phyloP scores from a whole-genome alignment of 2,329 filamentous ascomycete species.

The Atkinsonella texensis region DNA sequence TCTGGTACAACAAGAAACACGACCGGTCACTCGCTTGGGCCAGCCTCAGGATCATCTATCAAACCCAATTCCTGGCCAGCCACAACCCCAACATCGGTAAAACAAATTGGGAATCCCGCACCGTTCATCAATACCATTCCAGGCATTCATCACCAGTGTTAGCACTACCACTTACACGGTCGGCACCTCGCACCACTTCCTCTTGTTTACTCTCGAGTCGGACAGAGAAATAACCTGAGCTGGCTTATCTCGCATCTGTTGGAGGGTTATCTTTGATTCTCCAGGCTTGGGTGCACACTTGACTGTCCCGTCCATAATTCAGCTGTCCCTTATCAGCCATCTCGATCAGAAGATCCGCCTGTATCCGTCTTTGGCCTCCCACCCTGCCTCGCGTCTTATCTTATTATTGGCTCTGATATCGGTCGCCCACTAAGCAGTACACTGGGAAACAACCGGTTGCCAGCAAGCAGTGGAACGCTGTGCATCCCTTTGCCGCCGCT shows the following conservation, averaged over 20 bases:
- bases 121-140: neutral
- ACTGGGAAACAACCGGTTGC: neutral
- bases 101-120: neutral
- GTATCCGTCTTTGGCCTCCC: neutral
- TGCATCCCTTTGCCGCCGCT: slow-evolving; percentile 4
- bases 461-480: slow-evolving; percentile 1
- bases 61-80: slow-evolving; percentile 1
- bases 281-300: neutral
- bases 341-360: neutral
- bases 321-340: neutral
- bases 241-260: neutral
- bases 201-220: neutral
- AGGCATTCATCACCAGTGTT: neutral
- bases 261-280: neutral
- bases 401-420: neutral
- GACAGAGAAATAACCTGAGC: neutral
- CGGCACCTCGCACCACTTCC: neutral
- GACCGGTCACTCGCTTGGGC: neutral
- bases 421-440: neutral
- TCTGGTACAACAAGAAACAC: neutral
- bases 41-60: neutral
- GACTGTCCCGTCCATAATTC: neutral
- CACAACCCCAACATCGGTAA: neutral
- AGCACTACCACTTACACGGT: slow-evolving; percentile 1
- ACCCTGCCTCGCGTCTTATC: neutral